These are phyloP conservation scores for Fusarium sambucinum DNA, from an alignment of 2,329 filamentous ascomycete species.

Conservation along the genomic window DNA sequence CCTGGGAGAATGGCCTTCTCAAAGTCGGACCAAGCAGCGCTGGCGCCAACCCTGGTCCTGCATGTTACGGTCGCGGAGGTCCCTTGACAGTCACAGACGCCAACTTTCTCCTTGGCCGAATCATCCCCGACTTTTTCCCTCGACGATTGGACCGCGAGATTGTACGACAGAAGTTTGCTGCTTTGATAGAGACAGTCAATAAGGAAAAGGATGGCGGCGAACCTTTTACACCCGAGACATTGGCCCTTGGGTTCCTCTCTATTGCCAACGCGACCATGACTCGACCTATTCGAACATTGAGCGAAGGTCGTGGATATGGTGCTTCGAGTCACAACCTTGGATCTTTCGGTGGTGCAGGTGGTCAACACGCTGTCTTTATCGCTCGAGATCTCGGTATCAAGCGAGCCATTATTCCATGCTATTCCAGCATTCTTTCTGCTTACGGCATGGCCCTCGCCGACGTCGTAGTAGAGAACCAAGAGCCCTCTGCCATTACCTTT, in stretches of 20 bases:
- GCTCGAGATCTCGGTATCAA: conserved; percentile 58
- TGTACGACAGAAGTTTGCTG: conserved; percentile 56
- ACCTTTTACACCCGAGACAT: conserved; percentile 38
- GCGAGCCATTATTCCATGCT: conserved; percentile 58
- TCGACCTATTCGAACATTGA: conserved; percentile 68
- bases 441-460: conserved; percentile 62
- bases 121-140: conserved; percentile 73
- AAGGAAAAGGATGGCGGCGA: conserved; percentile 39
- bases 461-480: conserved; percentile 57
- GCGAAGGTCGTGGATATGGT: conserved; percentile 48
- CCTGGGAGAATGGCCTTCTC: conserved; percentile 77
- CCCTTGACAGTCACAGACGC: conserved; percentile 80
- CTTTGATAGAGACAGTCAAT: conserved; percentile 52
- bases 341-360: conserved; percentile 54
- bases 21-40: conserved; percentile 79
- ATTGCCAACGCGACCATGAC: conserved; percentile 82
- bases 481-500: conserved; percentile 53
- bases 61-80: conserved; percentile 77
- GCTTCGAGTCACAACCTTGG: conserved; percentile 45
- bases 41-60: conserved; percentile 77
- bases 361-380: conserved; percentile 60
- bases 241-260: conserved; percentile 77
- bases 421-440: conserved; percentile 60
- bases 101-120: conserved; percentile 74
- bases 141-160: conserved; percentile 56